Percentiles rank a stretch among this genome's conserved stretches.
Evolutionary conservation across 192 early-diverging fungal species (phyloP).

Genomic region (Coemansia sp.): DNA sequence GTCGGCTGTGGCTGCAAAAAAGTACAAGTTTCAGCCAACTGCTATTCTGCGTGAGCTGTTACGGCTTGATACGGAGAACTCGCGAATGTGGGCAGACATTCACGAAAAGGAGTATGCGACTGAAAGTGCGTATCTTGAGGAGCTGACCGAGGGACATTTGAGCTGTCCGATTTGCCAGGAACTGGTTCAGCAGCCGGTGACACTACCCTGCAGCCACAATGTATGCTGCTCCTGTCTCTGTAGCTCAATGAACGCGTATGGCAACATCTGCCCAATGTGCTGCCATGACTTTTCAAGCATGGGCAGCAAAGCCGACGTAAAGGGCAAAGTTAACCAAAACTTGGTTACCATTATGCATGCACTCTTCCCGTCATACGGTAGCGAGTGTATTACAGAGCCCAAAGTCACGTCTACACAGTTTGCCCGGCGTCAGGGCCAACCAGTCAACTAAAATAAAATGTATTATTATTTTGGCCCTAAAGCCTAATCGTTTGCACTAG

Average conservation of each 20-base stretch:
- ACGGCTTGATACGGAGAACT: slow-evolving; percentile 33
- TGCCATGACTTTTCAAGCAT: slow-evolving; percentile 26
- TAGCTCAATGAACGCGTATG: slow-evolving; percentile 25
- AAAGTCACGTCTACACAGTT: slow-evolving; percentile 15
- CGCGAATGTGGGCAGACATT: slow-evolving; percentile 32
- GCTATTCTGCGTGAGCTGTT: slow-evolving; percentile 31
- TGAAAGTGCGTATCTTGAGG: slow-evolving; percentile 29
- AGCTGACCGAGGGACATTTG: slow-evolving; percentile 20
- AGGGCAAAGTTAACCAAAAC: slow-evolving; percentile 21
- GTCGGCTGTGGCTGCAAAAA: background rate
- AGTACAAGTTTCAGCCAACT: slow-evolving; percentile 10
- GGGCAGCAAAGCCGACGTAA: slow-evolving; percentile 12
- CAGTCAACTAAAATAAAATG: background rate
- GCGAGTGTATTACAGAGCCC: slow-evolving; percentile 13
- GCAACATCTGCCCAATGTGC: slow-evolving; percentile 41
- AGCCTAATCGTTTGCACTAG: no score
- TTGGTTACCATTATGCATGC: slow-evolving; percentile 31
- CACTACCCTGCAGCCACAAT: slow-evolving; percentile 48
- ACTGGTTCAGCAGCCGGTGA: slow-evolving; percentile 39
- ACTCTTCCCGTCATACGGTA: slow-evolving; percentile 42
- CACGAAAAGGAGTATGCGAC: slow-evolving; percentile 9
- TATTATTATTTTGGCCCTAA: no score
- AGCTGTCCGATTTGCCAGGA: slow-evolving; percentile 48
- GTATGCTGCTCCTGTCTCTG: slow-evolving; percentile 37
- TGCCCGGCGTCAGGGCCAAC: slow-evolving; percentile 6